A percentile compares a stretch with the other conserved stretches of the same genome.
Conservation (phyloP, 345 rosid genomes). For the Geranium rotundifolium region DNA sequence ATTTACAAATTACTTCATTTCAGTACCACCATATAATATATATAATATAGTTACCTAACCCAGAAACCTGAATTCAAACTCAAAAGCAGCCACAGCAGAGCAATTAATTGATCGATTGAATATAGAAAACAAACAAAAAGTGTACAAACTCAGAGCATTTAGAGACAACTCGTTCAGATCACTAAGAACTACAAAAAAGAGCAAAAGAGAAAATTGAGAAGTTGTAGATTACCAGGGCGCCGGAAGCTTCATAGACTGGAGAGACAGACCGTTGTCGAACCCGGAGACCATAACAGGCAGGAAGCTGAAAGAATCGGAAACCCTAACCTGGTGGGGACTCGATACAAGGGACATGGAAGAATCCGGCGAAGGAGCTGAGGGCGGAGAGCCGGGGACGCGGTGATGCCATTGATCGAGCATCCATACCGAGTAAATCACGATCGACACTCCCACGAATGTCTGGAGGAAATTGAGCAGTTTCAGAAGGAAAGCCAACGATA, state of each 20-base stretch:
- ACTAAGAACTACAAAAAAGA: not conserved
- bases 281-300: conserved; percentile 29
- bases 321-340: conserved; percentile 11
- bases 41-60: not conserved
- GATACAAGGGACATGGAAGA: conserved; percentile 14
- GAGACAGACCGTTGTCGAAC: conserved; percentile 24
- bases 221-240: conserved; percentile 59
- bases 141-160: not conserved
- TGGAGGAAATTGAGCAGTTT: conserved; percentile 63
- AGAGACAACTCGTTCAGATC: not conserved
- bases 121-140: not conserved
- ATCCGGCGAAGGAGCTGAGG: conserved; percentile 36
- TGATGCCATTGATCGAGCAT: conserved; percentile 75
- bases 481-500: conserved; percentile 46
- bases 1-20: not conserved
- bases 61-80: not conserved
- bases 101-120: not conserved
- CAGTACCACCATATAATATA: too few relatives aligned
- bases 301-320: conserved; percentile 16
- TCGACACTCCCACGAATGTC: conserved; percentile 53
- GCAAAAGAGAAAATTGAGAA: not conserved
- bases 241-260: conserved; percentile 56
- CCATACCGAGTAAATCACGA: conserved; percentile 69
- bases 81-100: not conserved
- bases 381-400: conserved; percentile 32